Conservation (phyloP, 2,329 filamentous ascomycete species). For the Colletotrichum magnum region DNA sequence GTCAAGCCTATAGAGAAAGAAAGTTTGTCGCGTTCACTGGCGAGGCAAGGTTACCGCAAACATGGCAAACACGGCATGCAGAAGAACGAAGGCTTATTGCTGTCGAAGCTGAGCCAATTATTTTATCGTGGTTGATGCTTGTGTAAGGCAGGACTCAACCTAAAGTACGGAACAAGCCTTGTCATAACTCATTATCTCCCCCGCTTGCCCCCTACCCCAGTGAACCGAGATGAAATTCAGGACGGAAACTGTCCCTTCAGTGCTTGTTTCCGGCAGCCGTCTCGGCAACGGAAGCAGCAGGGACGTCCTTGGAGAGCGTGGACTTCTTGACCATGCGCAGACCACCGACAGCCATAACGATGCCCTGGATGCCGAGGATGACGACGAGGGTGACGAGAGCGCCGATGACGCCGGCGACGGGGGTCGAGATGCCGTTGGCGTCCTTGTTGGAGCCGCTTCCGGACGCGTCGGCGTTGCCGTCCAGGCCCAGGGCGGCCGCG, state of each 20-base stretch:
- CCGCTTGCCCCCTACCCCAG: not conserved
- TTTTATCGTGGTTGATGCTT: no score
- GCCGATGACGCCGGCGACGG: slow-evolving; percentile 86
- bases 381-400: slow-evolving; percentile 74
- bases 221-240: no score
- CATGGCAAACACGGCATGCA: no score
- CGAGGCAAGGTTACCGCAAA: no score
- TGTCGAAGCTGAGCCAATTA: no score
- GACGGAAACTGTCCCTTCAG: not conserved
- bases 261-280: slow-evolving; percentile 16
- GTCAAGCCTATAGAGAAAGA: no score
- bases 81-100: no score
- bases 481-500: slow-evolving; percentile 52
- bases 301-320: slow-evolving; percentile 45
- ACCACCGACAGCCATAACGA: slow-evolving; percentile 59
- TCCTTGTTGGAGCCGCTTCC: slow-evolving; percentile 45
- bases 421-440: slow-evolving; percentile 70
- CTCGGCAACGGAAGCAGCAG: slow-evolving; percentile 8
- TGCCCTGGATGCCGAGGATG: slow-evolving; percentile 60
- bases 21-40: no score
- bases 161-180: not conserved
- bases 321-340: slow-evolving; percentile 65
- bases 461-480: slow-evolving; percentile 45
- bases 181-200: slow-evolving; percentile 15
- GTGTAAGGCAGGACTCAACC: no score